Evolutionary conservation across 805 yeast genomes (phyloP).

Genomic region (Candida nonsorbophila): DNA sequence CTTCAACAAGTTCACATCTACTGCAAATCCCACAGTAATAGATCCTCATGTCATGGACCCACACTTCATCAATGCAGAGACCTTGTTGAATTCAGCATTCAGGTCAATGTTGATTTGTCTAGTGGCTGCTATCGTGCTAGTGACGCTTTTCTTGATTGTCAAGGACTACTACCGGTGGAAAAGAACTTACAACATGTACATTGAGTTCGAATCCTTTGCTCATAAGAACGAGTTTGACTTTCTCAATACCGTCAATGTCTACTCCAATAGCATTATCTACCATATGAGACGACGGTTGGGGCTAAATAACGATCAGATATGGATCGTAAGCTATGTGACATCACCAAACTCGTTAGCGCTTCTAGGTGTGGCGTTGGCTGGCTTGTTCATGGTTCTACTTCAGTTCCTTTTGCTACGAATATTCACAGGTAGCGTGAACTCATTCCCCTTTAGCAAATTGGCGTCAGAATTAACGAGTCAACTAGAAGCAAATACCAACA

Average conservation of each 20-base stretch:
- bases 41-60: too few relatives aligned
- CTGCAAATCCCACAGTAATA: too few relatives aligned
- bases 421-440: conserved; percentile 12
- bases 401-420: conserved; percentile 46
- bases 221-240: conserved; percentile 6
- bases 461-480: conserved; percentile 1
- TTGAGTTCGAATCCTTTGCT: conserved; percentile 5
- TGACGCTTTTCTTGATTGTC: conserved; percentile 39
- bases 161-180: conserved; percentile 47
- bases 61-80: too few relatives aligned
- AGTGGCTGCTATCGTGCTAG: conserved; percentile 27
- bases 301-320: conserved; percentile 14
- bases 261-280: conserved; percentile 9
- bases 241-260: conserved; percentile 9
- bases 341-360: conserved; percentile 48
- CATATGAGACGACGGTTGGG: conserved; percentile 7
- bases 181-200: conserved; percentile 29
- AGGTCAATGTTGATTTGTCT: conserved; percentile 31
- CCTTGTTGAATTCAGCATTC: conserved; percentile 36
- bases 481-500: conserved; percentile 1
- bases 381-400: conserved; percentile 46
- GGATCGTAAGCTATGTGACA: conserved; percentile 48
- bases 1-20: background rate
- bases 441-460: conserved; percentile 4
- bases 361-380: conserved; percentile 51